Base-by-base conservation (phyloP, 2,329 filamentous ascomycete genomes). In the Chaetomium olivaceum region DNA sequence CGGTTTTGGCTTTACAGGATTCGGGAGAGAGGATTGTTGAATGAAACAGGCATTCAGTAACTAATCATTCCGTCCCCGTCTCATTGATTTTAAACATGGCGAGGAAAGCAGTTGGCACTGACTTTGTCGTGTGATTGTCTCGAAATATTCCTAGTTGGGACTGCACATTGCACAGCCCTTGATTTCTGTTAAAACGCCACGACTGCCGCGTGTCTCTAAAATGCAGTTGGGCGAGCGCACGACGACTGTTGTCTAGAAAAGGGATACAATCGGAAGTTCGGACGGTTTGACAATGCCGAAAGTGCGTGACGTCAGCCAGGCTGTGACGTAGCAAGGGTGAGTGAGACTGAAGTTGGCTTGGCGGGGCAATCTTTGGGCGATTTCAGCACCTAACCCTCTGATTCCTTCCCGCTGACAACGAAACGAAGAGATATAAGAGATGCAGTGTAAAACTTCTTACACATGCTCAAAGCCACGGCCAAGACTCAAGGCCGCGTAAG, bases 251-350 rank as follows among this genome's bases (percentile, higher is more conserved):
- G 48, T 36, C 33, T 4, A 33, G n/a, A n/a, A 11, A 23, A 27
- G 51, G 31, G 51, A 36, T 27, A 48, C 21, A 36, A 29, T 50
- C 31, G 27, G 39, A 29, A 1, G 48, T 60, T 64, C 62, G 62
- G 62, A 29, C 57, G 57, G 62, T 36, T 27, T 31, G 36, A 5
- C 4, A 14, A 21, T 61, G 36, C 27, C 36, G 54, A n/a, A n/a
- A 12, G n/a, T 2, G 33, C 56, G 39, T 64, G 62, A 64, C 62
- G 62, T 64, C 62, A 64, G 46, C 31, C n/a, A 33, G 57, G 31
- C 33, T 25, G 54, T 57, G 57, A 59, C 57, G 39, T 50, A 43
- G 55, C 23, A 54, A 25, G 23, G 51, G 25, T 25, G 25, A 27
- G 25, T 25, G 25, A 27, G 39, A 19, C 36, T 5, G 6, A n/a